A percentile compares a stretch with the other conserved stretches of the same genome.
Evolutionary conservation across 75 land plant species (phyloP).

Genomic region (Cupressus sempervirens): DNA sequence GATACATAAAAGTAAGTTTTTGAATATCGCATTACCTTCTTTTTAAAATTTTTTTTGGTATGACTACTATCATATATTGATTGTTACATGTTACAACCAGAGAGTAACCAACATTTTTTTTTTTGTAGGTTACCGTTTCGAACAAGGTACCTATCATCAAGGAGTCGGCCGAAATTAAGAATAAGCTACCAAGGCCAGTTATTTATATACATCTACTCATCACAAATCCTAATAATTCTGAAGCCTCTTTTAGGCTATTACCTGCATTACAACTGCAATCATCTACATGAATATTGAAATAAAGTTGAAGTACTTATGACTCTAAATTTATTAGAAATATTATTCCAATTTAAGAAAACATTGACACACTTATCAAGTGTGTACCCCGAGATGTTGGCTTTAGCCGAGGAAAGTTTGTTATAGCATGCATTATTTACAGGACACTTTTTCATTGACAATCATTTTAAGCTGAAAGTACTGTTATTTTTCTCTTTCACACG

Average conservation of each 20-base stretch:
- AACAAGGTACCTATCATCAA: conserved; percentile 30
- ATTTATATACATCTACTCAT: conserved; percentile 33
- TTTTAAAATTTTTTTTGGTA: background rate
- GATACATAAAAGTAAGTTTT: conserved; percentile 21
- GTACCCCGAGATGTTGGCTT: conserved; percentile 80
- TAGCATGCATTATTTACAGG: conserved; percentile 89
- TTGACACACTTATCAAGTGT: conserved; percentile 80
- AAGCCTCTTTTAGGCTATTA: background rate
- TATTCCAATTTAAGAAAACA: conserved; percentile 58
- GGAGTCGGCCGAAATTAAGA: conserved; percentile 35
- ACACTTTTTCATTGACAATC: conserved; percentile 93
- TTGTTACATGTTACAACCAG: background rate
- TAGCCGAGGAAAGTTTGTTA: conserved; percentile 81
- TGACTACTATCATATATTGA: background rate
- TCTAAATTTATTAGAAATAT: background rate
- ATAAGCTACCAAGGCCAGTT: conserved; percentile 32
- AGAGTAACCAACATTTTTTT: background rate
- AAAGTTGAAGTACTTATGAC: background rate
- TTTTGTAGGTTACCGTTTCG: conserved; percentile 32
- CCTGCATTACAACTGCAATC: background rate
- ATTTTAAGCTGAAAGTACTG: conserved; percentile 96
- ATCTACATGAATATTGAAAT: background rate
- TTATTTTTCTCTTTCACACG: conserved; percentile 44
- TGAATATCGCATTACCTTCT: background rate
- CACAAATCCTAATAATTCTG: background rate